A percentile compares a stretch with the other conserved stretches of the same genome.
phyloP scores from a whole-genome alignment of 495 filamentous ascomycete species.

The Daldinia bambusicola region DNA sequence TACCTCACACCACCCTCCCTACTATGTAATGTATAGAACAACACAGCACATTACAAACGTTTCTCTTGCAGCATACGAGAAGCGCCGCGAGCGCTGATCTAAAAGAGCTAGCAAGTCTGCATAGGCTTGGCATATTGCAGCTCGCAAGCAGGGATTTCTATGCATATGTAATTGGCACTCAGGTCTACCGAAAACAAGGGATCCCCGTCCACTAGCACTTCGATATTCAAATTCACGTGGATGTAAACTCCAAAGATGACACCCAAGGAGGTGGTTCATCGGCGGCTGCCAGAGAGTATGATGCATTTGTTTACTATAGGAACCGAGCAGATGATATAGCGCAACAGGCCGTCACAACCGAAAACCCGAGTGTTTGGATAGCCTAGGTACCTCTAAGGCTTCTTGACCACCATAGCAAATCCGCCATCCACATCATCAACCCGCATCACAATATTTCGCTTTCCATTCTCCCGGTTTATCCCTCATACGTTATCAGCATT shows the following conservation, averaged over 20 bases:
- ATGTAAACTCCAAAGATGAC: constrained; percentile 23
- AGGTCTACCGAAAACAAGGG: constrained; percentile 26
- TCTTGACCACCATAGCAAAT: constrained; percentile 7
- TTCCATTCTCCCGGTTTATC: constrained; percentile 1
- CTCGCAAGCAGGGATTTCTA: constrained; percentile 35
- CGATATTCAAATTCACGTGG: constrained; percentile 26
- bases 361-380: constrained; percentile 38
- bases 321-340: constrained; percentile 20
- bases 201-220: constrained; percentile 19
- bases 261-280: constrained; percentile 31
- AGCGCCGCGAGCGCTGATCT: constrained; percentile 27
- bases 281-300: constrained; percentile 17
- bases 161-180: constrained; percentile 26
- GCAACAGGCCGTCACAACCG: constrained; percentile 18
- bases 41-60: constrained; percentile 20
- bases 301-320: constrained; percentile 30
- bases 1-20: constrained; percentile 10
- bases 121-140: constrained; percentile 35
- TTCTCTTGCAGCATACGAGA: constrained; percentile 26
- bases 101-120: constrained; percentile 25
- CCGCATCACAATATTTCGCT: background rate
- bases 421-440: constrained; percentile 20
- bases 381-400: constrained; percentile 5
- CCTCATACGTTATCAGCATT: background rate
- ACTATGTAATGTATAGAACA: constrained; percentile 15